Conservation (phyloP, 2,329 filamentous ascomycete genomes). For the Cryphonectria radicalis region DNA sequence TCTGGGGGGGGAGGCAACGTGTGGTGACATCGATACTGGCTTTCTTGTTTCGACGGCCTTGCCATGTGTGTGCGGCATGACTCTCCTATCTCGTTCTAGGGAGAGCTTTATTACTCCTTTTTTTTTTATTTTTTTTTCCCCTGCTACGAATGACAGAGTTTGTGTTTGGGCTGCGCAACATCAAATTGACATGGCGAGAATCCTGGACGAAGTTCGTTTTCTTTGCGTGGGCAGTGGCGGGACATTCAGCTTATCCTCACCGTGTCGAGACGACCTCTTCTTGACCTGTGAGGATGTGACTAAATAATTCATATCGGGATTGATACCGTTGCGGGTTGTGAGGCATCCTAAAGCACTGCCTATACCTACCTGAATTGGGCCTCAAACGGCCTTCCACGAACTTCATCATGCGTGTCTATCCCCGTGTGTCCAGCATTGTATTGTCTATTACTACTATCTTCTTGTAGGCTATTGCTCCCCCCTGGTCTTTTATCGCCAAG, state of each 20-base stretch:
- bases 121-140: too few species aligned
- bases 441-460: background rate
- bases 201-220: conserved; percentile 16
- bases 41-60: conserved; percentile 15
- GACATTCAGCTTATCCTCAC: conserved; percentile 16
- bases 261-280: conserved; percentile 8
- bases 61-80: conserved; percentile 19
- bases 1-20: background rate
- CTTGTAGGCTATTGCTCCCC: background rate
- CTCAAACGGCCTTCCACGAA: background rate
- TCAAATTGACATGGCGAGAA: conserved; percentile 25
- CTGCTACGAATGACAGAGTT: conserved; percentile 19
- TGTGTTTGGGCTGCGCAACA: conserved; percentile 23
- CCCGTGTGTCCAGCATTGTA: background rate
- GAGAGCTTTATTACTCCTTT: conserved; percentile 19
- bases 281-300: conserved; percentile 12
- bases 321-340: conserved; percentile 11
- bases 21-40: conserved; percentile 19
- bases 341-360: conserved; percentile 17
- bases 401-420: background rate
- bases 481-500: background rate
- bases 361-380: conserved; percentile 1
- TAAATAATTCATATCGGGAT: conserved; percentile 9
- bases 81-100: conserved; percentile 17
- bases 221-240: conserved; percentile 18